phyloP scores from a whole-genome alignment of 1,139 yeast species.

The Torulaspora pretoriensis region DNA sequence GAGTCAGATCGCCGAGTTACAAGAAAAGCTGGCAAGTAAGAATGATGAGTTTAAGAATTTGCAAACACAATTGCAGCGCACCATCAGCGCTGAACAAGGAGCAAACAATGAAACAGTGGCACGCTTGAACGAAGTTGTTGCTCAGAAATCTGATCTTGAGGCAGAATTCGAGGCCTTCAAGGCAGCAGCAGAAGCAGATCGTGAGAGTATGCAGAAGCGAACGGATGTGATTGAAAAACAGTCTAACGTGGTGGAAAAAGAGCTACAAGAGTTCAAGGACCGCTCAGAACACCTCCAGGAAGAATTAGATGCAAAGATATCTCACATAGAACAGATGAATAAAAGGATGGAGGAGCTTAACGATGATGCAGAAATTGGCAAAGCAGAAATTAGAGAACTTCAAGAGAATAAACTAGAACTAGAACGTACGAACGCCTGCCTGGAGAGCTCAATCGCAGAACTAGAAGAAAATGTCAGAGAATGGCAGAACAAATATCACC shows the following conservation, averaged over 20 bases:
- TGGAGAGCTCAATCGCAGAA: slow-evolving; percentile 22
- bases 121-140: slow-evolving; percentile 15
- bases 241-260: not conserved
- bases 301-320: slow-evolving; percentile 13
- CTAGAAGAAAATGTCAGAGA: slow-evolving; percentile 21
- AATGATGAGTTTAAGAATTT: slow-evolving; percentile 12
- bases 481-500: slow-evolving; percentile 22
- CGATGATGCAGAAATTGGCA: slow-evolving; percentile 30
- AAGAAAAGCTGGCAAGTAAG: slow-evolving; percentile 13
- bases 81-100: slow-evolving; percentile 12
- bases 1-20: slow-evolving; percentile 23
- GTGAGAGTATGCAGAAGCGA: slow-evolving; percentile 8
- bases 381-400: slow-evolving; percentile 30
- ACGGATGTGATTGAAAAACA: slow-evolving; percentile 6
- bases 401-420: slow-evolving; percentile 21
- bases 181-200: slow-evolving; percentile 3
- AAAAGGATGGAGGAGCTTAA: slow-evolving; percentile 24
- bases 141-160: slow-evolving; percentile 13
- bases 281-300: slow-evolving; percentile 4
- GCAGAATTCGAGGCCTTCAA: slow-evolving; percentile 7
- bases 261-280: slow-evolving; percentile 16
- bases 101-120: slow-evolving; percentile 14
- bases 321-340: slow-evolving; percentile 16
- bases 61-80: slow-evolving; percentile 13
- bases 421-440: slow-evolving; percentile 17